Conservation (phyloP, 495 filamentous ascomycete genomes). For the Aspergillus sclerotiicarbonarius region DNA sequence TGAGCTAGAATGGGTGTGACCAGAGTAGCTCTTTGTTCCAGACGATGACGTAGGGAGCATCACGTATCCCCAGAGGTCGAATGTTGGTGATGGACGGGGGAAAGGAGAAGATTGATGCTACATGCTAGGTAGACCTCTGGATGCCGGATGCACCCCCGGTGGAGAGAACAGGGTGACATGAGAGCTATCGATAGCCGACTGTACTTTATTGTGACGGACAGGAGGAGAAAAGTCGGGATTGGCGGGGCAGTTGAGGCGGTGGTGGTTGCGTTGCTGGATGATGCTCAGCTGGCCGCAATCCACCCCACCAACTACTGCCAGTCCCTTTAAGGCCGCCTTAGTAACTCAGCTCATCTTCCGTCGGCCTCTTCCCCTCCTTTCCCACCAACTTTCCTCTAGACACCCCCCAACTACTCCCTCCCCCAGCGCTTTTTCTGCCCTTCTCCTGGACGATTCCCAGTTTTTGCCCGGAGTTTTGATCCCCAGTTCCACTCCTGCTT, state of each 20-base stretch:
- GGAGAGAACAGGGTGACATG: too few relatives aligned
- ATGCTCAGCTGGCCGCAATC: background rate
- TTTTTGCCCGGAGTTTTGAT: background rate
- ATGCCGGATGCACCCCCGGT: too few relatives aligned
- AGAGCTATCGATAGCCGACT: background rate
- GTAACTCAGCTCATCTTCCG: background rate
- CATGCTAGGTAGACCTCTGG: background rate
- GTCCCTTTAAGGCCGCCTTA: background rate
- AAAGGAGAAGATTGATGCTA: background rate
- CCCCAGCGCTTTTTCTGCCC: background rate
- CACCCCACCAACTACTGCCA: background rate
- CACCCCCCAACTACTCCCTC: background rate
- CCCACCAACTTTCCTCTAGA: constrained; percentile 10
- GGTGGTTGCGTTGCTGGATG: background rate
- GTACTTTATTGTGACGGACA: background rate
- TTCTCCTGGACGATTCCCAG: background rate
- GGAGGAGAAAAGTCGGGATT: constrained; percentile 1
- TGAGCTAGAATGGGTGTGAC: too few relatives aligned
- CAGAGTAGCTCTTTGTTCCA: background rate
- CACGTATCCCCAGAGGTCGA: background rate
- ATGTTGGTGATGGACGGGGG: background rate
- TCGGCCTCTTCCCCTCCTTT: constrained; percentile 19
- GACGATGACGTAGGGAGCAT: background rate
- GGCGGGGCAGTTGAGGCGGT: background rate
- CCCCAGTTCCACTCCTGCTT: constrained; percentile 13